Percentiles rank a stretch among this genome's conserved stretches.
Evolutionary conservation across 2,329 filamentous ascomycete species (phyloP).

Genomic region (Diaporthe batatas): DNA sequence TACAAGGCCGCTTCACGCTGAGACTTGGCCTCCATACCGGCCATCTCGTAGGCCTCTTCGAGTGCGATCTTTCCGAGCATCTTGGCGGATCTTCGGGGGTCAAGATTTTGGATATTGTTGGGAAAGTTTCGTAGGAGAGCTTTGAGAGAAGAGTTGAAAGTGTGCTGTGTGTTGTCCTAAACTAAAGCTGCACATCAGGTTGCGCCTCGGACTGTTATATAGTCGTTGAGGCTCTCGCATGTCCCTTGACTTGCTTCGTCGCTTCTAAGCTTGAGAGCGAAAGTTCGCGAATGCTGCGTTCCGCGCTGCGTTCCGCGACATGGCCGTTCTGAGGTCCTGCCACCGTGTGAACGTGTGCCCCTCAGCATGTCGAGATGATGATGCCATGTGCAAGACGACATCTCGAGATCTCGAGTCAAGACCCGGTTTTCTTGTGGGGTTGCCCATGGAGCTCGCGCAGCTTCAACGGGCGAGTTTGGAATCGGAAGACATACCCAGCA

Average conservation of each 20-base stretch:
- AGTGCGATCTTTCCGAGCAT: conserved; percentile 41
- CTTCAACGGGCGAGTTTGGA: neutral
- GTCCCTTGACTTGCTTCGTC: neutral
- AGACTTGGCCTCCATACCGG: conserved; percentile 39
- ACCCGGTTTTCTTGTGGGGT: conserved; percentile 3
- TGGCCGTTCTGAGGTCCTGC: neutral
- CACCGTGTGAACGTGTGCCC: neutral
- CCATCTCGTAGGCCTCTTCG: conserved; percentile 39
- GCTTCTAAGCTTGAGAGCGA: conserved; percentile 12
- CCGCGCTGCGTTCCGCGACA: neutral
- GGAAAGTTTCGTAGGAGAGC: neutral
- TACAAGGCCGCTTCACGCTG: conserved; percentile 38
- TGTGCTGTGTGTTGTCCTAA: neutral
- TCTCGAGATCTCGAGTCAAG: conserved; percentile 36
- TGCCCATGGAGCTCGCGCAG: conserved; percentile 1
- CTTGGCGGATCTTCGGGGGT: neutral
- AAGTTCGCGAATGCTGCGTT: neutral
- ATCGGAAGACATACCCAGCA: neutral
- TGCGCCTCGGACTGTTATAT: neutral
- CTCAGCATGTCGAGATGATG: conserved; percentile 37
- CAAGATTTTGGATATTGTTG: neutral
- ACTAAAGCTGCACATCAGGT: neutral
- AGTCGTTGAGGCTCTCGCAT: neutral
- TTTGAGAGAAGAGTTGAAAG: neutral
- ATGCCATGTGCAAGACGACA: conserved; percentile 32